Base-by-base conservation (phyloP, 2,329 filamentous ascomycete species). In the Beauveria bassiana region DNA sequence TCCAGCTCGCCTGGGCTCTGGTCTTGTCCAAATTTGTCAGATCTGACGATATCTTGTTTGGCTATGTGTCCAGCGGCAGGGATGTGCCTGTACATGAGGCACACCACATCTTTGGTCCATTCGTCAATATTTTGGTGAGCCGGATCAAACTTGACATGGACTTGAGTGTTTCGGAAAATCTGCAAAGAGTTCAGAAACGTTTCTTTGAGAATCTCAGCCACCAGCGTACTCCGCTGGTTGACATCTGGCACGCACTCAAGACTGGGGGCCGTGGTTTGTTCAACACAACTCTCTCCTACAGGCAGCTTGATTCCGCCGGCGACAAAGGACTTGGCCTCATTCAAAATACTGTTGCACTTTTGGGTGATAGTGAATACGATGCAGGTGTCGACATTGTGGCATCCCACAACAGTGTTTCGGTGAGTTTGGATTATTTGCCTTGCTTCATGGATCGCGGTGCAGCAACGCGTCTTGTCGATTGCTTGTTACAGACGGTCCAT, bases 1-100 rank as follows among this genome's bases (percentile, higher is more conserved):
- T 64, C 22, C 62, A 62, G 45, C 57, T 63, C 4, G 63, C 65
- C 4, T 67, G 66, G 66, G 66, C 66, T 10, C 42, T 66, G 2
- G 34, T 62, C 3, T 46, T 66, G 38, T 57, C 65, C 7, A 51
- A 45, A 5, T 50, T 62, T 31, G 52, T 64, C 20, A 62, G 47
- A 26, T 57, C 59, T 6, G 56, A 53, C 40, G 61, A 55, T 38
- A 40, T 66, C 26, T 28, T 60, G 20, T 68, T 65, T 52, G 66
- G 65, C 2, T 49, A 59, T 2, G 45, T 63, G 3, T 31, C 64
- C 14, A 63, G 56, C 3, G 66, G 66, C 12, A 57, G 66, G 18
- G 46, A 68, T 20, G 58, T 61, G 7, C 49, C 57, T 3, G 61
- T 69, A 20, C 47, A 50, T 20, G 65, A 63, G 42, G 45, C 20